Evolutionary conservation across 192 early-diverging fungal species (phyloP).

Genomic region (Pecoramyces ruminantium): DNA sequence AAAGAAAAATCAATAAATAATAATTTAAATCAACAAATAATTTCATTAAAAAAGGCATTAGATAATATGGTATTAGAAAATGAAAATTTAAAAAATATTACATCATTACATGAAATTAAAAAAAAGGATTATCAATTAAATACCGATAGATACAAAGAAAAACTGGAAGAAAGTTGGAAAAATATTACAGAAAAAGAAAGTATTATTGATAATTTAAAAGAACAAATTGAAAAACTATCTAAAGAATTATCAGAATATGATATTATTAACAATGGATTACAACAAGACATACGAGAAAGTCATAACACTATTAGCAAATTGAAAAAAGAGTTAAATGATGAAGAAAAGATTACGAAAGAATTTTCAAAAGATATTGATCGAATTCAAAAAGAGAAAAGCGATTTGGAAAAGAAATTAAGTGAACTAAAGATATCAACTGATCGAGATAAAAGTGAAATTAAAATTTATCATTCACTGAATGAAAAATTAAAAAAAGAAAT

Average conservation of each 20-base stretch:
- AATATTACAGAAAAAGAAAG: neutral
- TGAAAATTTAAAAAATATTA: neutral
- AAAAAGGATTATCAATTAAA: neutral
- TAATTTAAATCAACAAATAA: neutral
- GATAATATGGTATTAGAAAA: neutral
- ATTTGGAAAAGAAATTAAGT: neutral
- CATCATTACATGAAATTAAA: neutral
- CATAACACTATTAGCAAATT: neutral
- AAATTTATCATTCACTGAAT: neutral
- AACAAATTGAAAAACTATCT: neutral
- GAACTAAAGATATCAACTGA: neutral
- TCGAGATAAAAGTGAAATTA: neutral
- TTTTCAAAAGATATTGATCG: neutral
- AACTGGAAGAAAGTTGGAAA: neutral
- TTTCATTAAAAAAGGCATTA: neutral
- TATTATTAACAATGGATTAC: neutral
- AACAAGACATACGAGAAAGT: neutral
- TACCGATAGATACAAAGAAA: neutral
- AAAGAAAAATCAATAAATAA: neutral
- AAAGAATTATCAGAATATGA: neutral
- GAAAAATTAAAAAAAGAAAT: neutral
- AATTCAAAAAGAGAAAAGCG: neutral
- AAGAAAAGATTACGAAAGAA: neutral
- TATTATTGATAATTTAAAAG: neutral
- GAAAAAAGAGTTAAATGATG: neutral